Conservation (phyloP, 2,329 filamentous ascomycete genomes). For the Colletotrichum melonis region DNA sequence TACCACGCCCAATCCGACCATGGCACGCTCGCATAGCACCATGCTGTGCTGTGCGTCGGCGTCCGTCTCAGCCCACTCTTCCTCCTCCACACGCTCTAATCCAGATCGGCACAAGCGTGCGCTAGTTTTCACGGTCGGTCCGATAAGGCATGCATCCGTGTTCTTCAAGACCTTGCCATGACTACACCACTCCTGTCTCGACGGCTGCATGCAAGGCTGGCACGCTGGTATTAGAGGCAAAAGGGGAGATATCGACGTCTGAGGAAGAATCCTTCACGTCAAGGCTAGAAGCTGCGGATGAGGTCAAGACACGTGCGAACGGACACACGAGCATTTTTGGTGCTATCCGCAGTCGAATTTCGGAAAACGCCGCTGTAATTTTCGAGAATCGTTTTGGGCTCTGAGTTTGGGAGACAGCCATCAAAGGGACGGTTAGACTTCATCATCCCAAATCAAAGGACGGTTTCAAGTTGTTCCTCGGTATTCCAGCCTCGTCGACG, state of each 20-base stretch:
- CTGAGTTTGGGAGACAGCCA: background rate
- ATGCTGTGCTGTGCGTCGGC: slow-evolving; percentile 6
- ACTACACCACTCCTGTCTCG: background rate
- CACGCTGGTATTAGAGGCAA: background rate
- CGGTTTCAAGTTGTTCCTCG: background rate
- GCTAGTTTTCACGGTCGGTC: slow-evolving; percentile 22
- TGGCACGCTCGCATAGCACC: background rate
- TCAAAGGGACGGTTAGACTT: background rate
- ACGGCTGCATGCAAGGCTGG: slow-evolving; percentile 28
- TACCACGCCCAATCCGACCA: slow-evolving; percentile 6
- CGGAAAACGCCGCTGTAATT: too few relatives aligned
- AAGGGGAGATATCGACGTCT: background rate
- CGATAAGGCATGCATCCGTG: slow-evolving; percentile 34
- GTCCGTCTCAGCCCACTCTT: slow-evolving; percentile 19
- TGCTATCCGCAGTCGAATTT: background rate
- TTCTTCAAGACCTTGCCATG: slow-evolving; percentile 14
- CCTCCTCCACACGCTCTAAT: slow-evolving; percentile 19
- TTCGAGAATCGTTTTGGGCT: background rate
- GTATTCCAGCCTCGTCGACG: background rate
- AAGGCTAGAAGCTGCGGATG: background rate
- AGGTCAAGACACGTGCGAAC: background rate
- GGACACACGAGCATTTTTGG: background rate
- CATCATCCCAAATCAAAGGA: background rate
- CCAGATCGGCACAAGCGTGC: slow-evolving; percentile 19
- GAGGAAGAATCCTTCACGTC: background rate